phyloP scores from a whole-genome alignment of 371 early-diverging fungal species.

The Apophysomyces sp. region DNA sequence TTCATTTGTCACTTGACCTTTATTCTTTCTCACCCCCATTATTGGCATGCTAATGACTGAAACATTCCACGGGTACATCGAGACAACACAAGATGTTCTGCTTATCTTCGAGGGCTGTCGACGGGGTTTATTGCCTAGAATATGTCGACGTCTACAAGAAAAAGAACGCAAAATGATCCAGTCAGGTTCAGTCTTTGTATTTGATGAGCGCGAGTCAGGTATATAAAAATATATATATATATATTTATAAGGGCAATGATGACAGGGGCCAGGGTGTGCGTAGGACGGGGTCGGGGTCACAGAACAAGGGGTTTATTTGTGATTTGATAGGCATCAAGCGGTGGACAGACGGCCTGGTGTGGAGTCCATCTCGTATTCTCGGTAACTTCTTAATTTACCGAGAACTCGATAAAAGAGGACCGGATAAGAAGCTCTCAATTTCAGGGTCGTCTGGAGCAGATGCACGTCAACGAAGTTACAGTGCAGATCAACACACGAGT shows the following conservation, averaged over 20 bases:
- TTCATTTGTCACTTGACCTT: not conserved
- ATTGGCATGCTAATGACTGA: constrained; percentile 20
- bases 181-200: constrained; percentile 71
- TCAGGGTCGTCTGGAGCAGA: constrained; percentile 19
- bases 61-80: constrained; percentile 56
- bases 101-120: constrained; percentile 71
- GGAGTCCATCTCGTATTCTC: constrained; percentile 75
- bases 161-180: constrained; percentile 55
- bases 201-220: constrained; percentile 67
- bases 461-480: constrained; percentile 28
- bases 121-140: constrained; percentile 51
- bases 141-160: constrained; percentile 63
- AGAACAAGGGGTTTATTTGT: constrained; percentile 4
- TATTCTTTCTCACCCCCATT: not conserved
- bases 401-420: constrained; percentile 51
- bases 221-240: not conserved
- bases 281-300: constrained; percentile 2
- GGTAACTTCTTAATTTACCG: constrained; percentile 68
- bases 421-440: constrained; percentile 31
- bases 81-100: constrained; percentile 62
- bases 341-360: constrained; percentile 75
- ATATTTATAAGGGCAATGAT: not conserved
- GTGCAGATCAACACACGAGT: constrained; percentile 31
- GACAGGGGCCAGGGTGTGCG: constrained; percentile 2
- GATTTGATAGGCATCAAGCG: constrained; percentile 59